phyloP scores from a whole-genome alignment of 345 rosid species.

The Arabidopsis thaliana region TAIR10.1 NC_003070.9:27821001-27821500 shows the following conservation, averaged over 20 bases:
- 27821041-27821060: slow-evolving; percentile 62
- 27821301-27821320: slow-evolving; percentile 86
- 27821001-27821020: slow-evolving; percentile 10
- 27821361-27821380: slow-evolving; percentile 89
- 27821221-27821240: slow-evolving; percentile 23
- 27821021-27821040: slow-evolving; percentile 11
- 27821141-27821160: slow-evolving; percentile 72
- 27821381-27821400: slow-evolving; percentile 90
- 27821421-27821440: slow-evolving; percentile 32
- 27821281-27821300: slow-evolving; percentile 68
- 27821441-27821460: slow-evolving; percentile 27
- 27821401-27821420: slow-evolving; percentile 80
- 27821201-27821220: slow-evolving; percentile 37
- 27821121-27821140: slow-evolving; percentile 71
- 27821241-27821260: slow-evolving; percentile 26
- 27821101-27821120: slow-evolving; percentile 74
- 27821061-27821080: slow-evolving; percentile 71
- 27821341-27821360: slow-evolving; percentile 96
- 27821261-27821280: slow-evolving; percentile 11
- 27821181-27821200: slow-evolving; percentile 29
- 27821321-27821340: slow-evolving; percentile 96
- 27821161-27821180: slow-evolving; percentile 75
- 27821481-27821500: slow-evolving; percentile 64
- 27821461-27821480: slow-evolving; percentile 16
- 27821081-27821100: slow-evolving; percentile 72